Base-by-base conservation (phyloP, 164 flowering plant species). In the Nymphaea colorata region DNA sequence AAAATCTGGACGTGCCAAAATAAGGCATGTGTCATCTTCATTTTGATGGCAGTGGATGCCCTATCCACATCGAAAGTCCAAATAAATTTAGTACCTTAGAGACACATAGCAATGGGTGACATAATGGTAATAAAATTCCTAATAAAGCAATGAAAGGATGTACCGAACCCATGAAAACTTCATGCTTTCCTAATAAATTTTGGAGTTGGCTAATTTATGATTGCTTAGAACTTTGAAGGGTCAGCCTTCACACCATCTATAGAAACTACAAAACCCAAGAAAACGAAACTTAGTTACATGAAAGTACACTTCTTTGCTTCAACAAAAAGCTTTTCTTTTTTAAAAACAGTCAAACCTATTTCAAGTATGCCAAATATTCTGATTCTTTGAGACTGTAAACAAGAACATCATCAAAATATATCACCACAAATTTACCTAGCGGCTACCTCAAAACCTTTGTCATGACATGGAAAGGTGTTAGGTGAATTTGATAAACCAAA, bases 381-480 rank as follows among this genome's bases (percentile, higher is more conserved):
- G 1, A 8, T 55, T 55, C 16, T 14, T 42, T 15, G 5, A 16
- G 25, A n/a, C 67, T 43, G 53, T 65, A 65, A 15, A 65, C 16
- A 42, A 65, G 45, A 12, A 44, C 25, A 44, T 65, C 67, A 43
- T 65, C 67, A 65, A 65, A 65, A 43, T 43, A 65, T 5, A 2
- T 25, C 14, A 44, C 10, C 42, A 44, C 67, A 44, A 15, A 65
- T 25, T 43, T 65, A 43, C 67, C 53, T 42, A 65, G 11, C 4
- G 44, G 42, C 14, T n/a, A 51, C 6, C 0, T 8, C 44, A 65
- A 43, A 11, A 65, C 67, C 10, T 65, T 44, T 25, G 17, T 42
- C 67, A 15, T 65, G 10, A 44, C 25, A 14, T 51, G 3, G 47
- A 65, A 65, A 11, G 44, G 67, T n/a, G 25, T 51, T 43, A 41